Base-by-base conservation (phyloP, 768 basidiomycete genomes). In the Suillus bovinus region DNA sequence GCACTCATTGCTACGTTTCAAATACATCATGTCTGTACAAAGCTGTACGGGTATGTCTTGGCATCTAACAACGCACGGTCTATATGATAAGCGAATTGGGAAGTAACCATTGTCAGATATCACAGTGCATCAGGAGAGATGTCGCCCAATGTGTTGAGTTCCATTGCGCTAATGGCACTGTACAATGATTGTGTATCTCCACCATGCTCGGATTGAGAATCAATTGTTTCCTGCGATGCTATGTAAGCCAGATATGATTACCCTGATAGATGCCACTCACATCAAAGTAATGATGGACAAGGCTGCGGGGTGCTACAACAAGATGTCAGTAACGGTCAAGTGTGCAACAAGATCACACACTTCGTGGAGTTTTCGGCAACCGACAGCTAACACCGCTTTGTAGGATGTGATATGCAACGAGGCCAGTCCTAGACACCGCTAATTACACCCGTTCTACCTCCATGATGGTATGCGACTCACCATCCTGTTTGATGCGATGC, bases 401-500 rank as follows among this genome's bases (percentile, higher is more conserved):
- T 68, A 96, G 77, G 67, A 98, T 95, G 68, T 93, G 90, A 72
- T 89, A 94, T 17, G 93, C 92, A 57, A 96, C 93, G 22, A 96
- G 79, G 49, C 94, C 94, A 27, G 93, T 93, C 91, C 89, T 90
- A 54, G 59, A 16, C 41, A 33, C 41, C 31, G 47, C 31, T 36
- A n/a, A 57, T 14, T 38, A 47, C 58, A 53, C 20, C 29, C 22
- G 55, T 29, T n/a, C 24, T 41, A 29, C 36, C 41, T n/a, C 38
- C 34, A 20, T 24, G 39, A n/a, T 10, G 31, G 9, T 58, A n/a
- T 27, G 14, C 38, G 3, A 66, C 82, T 76, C 70, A 89, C 96
- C 96, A 99, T 67, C 97, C 97, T 64, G 96, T 98, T 75, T 99
- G 97, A 77, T 99, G 97, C 6, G 95, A 97, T 3, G 96, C 97